A percentile compares a stretch with the other conserved stretches of the same genome.
Conservation (phyloP, 352 stramenopile species). For the Pythium myriotylum region DNA sequence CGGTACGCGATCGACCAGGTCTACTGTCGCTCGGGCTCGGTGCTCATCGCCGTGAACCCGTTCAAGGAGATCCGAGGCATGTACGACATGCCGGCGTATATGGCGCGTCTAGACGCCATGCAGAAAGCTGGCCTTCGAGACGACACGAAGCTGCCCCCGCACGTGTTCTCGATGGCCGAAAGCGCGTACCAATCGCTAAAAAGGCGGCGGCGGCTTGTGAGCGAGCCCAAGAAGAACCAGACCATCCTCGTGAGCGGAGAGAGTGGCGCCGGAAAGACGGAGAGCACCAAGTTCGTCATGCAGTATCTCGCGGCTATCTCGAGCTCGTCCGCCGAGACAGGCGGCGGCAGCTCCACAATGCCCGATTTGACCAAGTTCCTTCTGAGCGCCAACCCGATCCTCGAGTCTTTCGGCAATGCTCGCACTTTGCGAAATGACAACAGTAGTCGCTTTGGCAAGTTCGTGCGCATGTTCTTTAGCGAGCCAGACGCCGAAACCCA, state of each 20-base stretch:
- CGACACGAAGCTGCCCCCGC: slow-evolving; percentile 47
- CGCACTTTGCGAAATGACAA: slow-evolving; percentile 89
- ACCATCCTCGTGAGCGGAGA: slow-evolving; percentile 89
- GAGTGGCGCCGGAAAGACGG: slow-evolving; percentile 86
- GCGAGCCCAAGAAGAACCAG: slow-evolving; percentile 58
- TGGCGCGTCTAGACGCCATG: slow-evolving; percentile 23
- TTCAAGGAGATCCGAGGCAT: slow-evolving; percentile 73
- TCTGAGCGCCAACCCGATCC: slow-evolving; percentile 87
- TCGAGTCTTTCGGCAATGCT: slow-evolving; percentile 91
- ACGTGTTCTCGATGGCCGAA: slow-evolving; percentile 84
- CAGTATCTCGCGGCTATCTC: slow-evolving; percentile 78
- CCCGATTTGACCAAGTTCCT: slow-evolving; percentile 39
- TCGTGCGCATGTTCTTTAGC: slow-evolving; percentile 88
- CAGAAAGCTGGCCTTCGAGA: slow-evolving; percentile 28
- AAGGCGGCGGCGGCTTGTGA: slow-evolving; percentile 31
- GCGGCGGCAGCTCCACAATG: not conserved
- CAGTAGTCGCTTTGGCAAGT: slow-evolving; percentile 90
- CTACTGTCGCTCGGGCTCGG: slow-evolving; percentile 70
- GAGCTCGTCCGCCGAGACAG: not conserved
- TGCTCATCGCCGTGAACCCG: slow-evolving; percentile 82
- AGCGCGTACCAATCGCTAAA: slow-evolving; percentile 67
- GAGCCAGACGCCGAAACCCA: slow-evolving; percentile 29
- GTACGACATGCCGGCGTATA: slow-evolving; percentile 59
- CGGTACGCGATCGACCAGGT: slow-evolving; percentile 74
- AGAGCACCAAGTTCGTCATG: slow-evolving; percentile 92